phyloP scores from a whole-genome alignment of 2,329 filamentous ascomycete species.

The Ophiocordyceps robertsii region DNA sequence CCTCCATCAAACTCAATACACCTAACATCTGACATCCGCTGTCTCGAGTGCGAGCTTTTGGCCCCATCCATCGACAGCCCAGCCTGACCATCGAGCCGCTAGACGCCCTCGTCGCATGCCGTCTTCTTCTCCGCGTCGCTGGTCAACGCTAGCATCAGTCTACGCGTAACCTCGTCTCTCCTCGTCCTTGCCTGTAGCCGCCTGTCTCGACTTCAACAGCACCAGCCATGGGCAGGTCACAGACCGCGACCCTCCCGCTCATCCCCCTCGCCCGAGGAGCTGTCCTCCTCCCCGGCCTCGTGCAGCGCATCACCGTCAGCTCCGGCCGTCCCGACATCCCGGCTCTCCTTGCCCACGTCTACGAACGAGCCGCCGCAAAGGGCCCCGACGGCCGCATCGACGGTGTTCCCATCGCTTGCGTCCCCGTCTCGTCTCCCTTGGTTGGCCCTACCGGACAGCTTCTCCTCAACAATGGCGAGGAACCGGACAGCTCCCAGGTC shows the following conservation, averaged over 20 bases:
- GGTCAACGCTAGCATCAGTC: no score
- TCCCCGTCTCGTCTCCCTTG: slow-evolving; percentile 67
- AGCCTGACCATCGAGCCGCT: no score
- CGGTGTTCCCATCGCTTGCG: slow-evolving; percentile 68
- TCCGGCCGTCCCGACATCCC: slow-evolving; percentile 74
- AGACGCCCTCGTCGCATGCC: no score
- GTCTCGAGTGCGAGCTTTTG: no score
- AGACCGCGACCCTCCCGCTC: slow-evolving; percentile 49
- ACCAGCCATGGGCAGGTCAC: slow-evolving; percentile 23
- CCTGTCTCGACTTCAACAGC: background rate
- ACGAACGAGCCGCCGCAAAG: slow-evolving; percentile 59
- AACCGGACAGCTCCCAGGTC: slow-evolving; percentile 27
- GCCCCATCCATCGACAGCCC: no score
- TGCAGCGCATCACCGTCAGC: slow-evolving; percentile 71
- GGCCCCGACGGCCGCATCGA: slow-evolving; percentile 50
- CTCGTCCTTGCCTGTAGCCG: no score
- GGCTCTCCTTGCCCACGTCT: slow-evolving; percentile 73
- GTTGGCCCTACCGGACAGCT: slow-evolving; percentile 63
- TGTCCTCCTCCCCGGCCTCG: slow-evolving; percentile 74
- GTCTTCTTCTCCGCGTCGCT: no score
- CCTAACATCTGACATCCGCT: background rate
- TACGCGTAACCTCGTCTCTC: no score
- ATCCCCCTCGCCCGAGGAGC: slow-evolving; percentile 70
- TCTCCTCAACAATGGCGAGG: slow-evolving; percentile 52
- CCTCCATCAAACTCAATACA: background rate